Evolutionary conservation across 768 basidiomycete genomes (phyloP).

Genomic region (Leccinellum albellum): DNA sequence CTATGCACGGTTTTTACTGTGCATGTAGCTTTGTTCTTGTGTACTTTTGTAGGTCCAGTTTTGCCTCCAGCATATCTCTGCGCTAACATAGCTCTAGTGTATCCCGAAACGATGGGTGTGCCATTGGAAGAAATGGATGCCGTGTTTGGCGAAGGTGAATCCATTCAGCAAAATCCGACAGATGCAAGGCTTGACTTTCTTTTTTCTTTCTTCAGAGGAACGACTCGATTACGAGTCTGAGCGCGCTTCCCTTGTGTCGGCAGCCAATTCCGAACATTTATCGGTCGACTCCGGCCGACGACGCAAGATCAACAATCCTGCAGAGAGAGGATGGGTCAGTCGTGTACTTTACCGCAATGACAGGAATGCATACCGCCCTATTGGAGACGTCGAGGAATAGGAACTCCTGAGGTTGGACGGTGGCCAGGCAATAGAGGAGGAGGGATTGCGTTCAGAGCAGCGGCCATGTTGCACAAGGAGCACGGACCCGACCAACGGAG

Average conservation of each 20-base stretch:
- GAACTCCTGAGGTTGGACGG: slow-evolving; percentile 53
- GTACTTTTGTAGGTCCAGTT: slow-evolving; percentile 63
- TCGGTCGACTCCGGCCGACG: slow-evolving; percentile 30
- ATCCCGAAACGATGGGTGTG: slow-evolving; percentile 84
- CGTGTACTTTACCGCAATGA: slow-evolving; percentile 45
- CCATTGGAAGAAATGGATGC: slow-evolving; percentile 90
- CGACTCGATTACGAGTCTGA: slow-evolving; percentile 64
- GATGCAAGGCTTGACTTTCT: slow-evolving; percentile 15
- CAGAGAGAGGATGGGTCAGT: slow-evolving; percentile 44
- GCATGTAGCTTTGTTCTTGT: slow-evolving; percentile 82
- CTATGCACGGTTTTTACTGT: slow-evolving; percentile 95
- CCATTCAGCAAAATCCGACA: neutral
- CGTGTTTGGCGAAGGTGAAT: slow-evolving; percentile 79
- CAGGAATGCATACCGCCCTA: slow-evolving; percentile 45
- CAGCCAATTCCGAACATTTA: slow-evolving; percentile 35
- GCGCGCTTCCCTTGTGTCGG: slow-evolving; percentile 51
- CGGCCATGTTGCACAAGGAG: slow-evolving; percentile 8
- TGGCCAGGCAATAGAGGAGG: slow-evolving; percentile 27
- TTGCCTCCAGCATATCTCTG: neutral
- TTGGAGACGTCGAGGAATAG: slow-evolving; percentile 49
- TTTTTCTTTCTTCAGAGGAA: slow-evolving; percentile 40
- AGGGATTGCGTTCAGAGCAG: slow-evolving; percentile 18
- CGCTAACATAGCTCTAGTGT: slow-evolving; percentile 45
- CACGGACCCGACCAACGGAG: slow-evolving; percentile 6
- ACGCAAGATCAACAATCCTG: slow-evolving; percentile 18